Base-by-base conservation (phyloP, 202 grass and related monocot species). In the Zizania palustris region DNA sequence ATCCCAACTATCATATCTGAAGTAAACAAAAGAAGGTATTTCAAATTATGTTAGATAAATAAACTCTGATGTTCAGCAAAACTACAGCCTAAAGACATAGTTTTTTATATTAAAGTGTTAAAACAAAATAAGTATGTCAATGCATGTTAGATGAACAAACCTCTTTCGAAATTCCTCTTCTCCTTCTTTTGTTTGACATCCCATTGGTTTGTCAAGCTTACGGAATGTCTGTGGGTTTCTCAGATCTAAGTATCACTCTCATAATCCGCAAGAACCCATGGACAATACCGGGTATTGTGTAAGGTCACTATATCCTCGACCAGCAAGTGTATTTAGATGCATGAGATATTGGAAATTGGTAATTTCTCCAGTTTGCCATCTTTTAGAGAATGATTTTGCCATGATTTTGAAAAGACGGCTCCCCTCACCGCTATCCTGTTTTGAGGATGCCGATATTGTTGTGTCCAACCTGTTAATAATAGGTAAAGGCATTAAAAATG, bases 221-320 rank as follows among this genome's bases (percentile, higher is more conserved):
- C 96, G 91, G 73, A 99, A 99, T 4, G 85, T 93, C 50, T 71
- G 63, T 48, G 90, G 88, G 20, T 91, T 96, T 68, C 67, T 81
- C 67, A 96, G 85, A 91, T 99, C 92, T 85, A 99, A 79, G 36
- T 86, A 78, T 99, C 85, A 2, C 92, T 99, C 20, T 96, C 88
- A 75, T 99, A 99, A 80, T 99, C 92, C 61, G 96, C 90, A 65
- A 99, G 92, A 90, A 99, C 90, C 96, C 96, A 99, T 71, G 96
- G 96, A 82, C n/a, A 99, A 99, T 60, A 99, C 96, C 72, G 96
- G 96, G 87, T 99, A 99, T 54, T 99, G 96, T 20, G 96, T 99
- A 69, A 99, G 90, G 72, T 99, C 96, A 68, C 96, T 99, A 65
- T 99, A 99, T 12, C 96, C 96, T 74, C 96, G 89, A 83, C 96